These are phyloP conservation scores for Aspergillus sclerotiicarbonarius DNA, from an alignment of 495 filamentous ascomycete genomes.

Conservation along the genomic window DNA sequence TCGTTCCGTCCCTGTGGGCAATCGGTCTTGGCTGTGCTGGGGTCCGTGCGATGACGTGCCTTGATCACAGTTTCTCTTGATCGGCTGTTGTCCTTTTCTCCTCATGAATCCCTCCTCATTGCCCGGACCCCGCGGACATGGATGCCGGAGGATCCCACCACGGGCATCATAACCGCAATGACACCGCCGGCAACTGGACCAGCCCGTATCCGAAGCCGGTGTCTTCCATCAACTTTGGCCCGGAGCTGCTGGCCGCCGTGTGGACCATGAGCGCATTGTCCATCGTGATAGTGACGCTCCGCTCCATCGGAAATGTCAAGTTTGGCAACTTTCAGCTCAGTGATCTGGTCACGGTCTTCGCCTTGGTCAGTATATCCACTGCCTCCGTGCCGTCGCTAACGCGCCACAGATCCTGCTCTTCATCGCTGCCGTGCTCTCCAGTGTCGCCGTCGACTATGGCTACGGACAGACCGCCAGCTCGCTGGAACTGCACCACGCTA, in stretches of 20 bases:
- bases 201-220: background rate
- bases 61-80: background rate
- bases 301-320: constrained; percentile 3
- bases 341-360: constrained; percentile 2
- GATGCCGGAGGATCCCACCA: background rate
- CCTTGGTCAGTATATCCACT: background rate
- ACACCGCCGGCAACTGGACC: background rate
- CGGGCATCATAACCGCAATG: too few species aligned
- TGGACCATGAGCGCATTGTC: constrained; percentile 3
- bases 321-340: constrained; percentile 6
- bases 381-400: background rate
- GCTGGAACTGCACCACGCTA: background rate
- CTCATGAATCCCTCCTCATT: background rate
- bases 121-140: background rate
- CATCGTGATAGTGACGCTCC: background rate
- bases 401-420: background rate
- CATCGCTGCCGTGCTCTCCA: constrained; percentile 5
- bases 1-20: background rate
- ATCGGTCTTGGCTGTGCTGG: background rate
- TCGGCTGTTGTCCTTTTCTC: background rate
- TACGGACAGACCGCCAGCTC: background rate
- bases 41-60: background rate
- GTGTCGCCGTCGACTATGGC: background rate
- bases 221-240: background rate
- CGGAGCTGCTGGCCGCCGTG: background rate